A percentile compares a stretch with the other conserved stretches of the same genome.
Conservation (phyloP, 805 yeast genomes). For the Allodekkera sacchari region DNA sequence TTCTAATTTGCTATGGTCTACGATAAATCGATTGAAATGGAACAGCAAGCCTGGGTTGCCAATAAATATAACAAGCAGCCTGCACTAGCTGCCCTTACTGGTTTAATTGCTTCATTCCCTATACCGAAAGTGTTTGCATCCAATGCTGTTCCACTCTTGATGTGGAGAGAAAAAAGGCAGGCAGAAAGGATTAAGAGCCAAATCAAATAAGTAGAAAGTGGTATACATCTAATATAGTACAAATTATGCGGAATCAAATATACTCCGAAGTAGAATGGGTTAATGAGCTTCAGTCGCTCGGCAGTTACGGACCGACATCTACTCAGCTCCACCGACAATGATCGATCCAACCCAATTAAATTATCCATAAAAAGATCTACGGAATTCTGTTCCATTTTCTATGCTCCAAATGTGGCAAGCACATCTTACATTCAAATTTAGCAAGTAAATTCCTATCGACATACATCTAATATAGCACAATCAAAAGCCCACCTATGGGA, state of each 20-base stretch:
- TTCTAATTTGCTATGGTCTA: slow-evolving; percentile 13
- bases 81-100: slow-evolving; percentile 51
- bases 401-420: too few species aligned
- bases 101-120: slow-evolving; percentile 51
- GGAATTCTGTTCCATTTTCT: background rate
- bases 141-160: slow-evolving; percentile 51
- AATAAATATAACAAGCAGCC: slow-evolving; percentile 39
- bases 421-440: too few species aligned
- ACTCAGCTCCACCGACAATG: too few species aligned
- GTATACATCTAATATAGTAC: slow-evolving; percentile 3
- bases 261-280: too few species aligned
- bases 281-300: too few species aligned
- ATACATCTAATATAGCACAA: background rate
- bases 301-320: too few species aligned
- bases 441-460: too few species aligned
- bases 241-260: too few species aligned
- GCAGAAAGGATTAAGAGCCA: slow-evolving; percentile 14
- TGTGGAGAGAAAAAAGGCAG: slow-evolving; percentile 35
- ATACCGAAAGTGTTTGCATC: slow-evolving; percentile 49
- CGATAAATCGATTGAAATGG: slow-evolving; percentile 27
- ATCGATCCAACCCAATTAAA: too few species aligned
- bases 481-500: slow-evolving; percentile 44
- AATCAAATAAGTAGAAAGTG: slow-evolving; percentile 11
- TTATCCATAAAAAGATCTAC: too few species aligned
- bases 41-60: slow-evolving; percentile 44